Evolutionary conservation across 179 eudicot species (phyloP), one percentile per base, ranked within the genome.

Genomic region (Silene vulgaris): DNA sequence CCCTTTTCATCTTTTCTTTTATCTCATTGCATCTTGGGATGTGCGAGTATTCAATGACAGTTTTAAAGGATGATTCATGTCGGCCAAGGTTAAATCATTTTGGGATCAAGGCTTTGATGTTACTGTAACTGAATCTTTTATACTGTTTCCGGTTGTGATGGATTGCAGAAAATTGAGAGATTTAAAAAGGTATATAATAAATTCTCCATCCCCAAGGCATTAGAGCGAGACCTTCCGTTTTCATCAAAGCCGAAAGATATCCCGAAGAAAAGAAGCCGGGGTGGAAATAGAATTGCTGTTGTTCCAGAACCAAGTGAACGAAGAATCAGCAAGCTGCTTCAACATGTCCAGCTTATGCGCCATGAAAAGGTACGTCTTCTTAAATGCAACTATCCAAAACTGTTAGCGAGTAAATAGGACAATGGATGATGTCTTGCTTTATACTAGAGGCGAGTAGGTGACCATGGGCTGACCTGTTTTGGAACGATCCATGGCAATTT

Each of bases 91-190:
- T 0, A 45, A 45, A 45, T 13, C 14, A 45, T 45, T 9, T 45
- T 45, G 3, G 13, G 14, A 45, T 11, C 8, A 45, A 45, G 52
- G 52, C 52, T 45, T 11, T 45, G 52, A 45, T 45, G 14, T 45
- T 43, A 12, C 8, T 45, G 40, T 35, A 35, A 45, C 52, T 45
- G 52, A 45, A 45, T 45, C 52, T 45, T 45, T 21, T 9, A n/a
- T 30, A 14, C 70, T 7, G 60, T 45, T 28, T 64, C 8, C 45
- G 14, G 29, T 29, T 67, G 62, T 61, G 45, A 30, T 50, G 29
- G 17, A 61, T 78, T 48, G 68, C 87, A 95, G 99, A 90, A 87
- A 77, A 90, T 92, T 73, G 97, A 88, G 81, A 85, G 99, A 84
- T 88, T 84, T 82, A 78, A 29, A 12, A 87, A 76, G 85, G 89